phyloP scores from a whole-genome alignment of 257 asterid genomes.

The Anisodus acutangulus region DNA sequence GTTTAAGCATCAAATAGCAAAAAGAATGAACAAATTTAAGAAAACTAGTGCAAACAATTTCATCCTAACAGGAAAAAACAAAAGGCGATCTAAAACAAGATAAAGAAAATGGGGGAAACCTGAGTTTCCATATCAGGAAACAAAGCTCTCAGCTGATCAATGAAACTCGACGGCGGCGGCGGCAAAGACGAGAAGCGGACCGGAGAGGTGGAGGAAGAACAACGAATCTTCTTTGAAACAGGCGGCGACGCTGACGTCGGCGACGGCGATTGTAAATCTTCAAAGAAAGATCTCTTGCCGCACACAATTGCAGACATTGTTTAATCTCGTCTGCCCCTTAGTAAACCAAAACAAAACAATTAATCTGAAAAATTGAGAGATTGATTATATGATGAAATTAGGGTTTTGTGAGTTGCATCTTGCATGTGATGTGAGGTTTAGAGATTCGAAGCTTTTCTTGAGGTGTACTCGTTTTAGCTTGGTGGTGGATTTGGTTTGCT shows the following conservation, averaged over 20 bases:
- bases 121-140: slow-evolving; percentile 66
- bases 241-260: slow-evolving; percentile 65
- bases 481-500: not conserved
- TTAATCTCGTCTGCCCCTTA: slow-evolving; percentile 2
- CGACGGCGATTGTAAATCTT: slow-evolving; percentile 66
- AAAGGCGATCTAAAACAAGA: not conserved
- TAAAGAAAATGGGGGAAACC: slow-evolving; percentile 39
- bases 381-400: not conserved
- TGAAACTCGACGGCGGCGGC: slow-evolving; percentile 42
- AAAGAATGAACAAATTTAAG: not conserved
- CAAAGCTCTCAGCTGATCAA: slow-evolving; percentile 60
- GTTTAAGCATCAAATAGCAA: not conserved
- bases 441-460: slow-evolving; percentile 28
- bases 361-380: not conserved
- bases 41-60: too few species aligned
- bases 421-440: not conserved
- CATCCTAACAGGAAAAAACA: too few species aligned
- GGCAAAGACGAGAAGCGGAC: slow-evolving; percentile 49
- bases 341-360: not conserved
- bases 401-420: slow-evolving; percentile 22
- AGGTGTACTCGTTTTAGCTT: not conserved
- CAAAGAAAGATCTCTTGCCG: slow-evolving; percentile 86
- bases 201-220: slow-evolving; percentile 55
- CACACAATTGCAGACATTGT: slow-evolving; percentile 86
- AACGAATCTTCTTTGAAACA: slow-evolving; percentile 64